A percentile compares a stretch with the other conserved stretches of the same genome.
phyloP scores from a whole-genome alignment of 768 basidiomycete species.

The Russula virescens region DNA sequence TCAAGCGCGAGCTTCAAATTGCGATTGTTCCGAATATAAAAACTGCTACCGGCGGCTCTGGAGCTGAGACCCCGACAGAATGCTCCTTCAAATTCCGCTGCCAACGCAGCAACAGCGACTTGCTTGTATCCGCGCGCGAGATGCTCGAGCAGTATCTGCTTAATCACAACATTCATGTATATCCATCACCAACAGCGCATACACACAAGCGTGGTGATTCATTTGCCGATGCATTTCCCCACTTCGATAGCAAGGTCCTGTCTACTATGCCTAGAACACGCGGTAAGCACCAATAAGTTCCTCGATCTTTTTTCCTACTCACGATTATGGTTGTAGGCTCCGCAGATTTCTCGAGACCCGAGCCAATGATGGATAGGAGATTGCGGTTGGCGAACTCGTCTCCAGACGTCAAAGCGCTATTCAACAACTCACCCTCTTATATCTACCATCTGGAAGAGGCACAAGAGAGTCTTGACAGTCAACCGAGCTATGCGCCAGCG shows the following conservation, averaged over 20 bases:
- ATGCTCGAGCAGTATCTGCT: constrained; percentile 88
- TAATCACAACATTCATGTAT: constrained; percentile 76
- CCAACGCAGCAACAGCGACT: constrained; percentile 92
- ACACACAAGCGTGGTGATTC: constrained; percentile 85
- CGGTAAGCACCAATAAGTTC: constrained; percentile 32
- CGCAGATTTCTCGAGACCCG: constrained; percentile 69
- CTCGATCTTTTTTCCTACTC: constrained; percentile 15
- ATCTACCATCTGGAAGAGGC: constrained; percentile 75
- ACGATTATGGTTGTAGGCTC: constrained; percentile 46
- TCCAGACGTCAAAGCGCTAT: constrained; percentile 91
- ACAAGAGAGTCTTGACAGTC: constrained; percentile 47
- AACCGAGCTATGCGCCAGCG: constrained; percentile 51
- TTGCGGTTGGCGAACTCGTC: constrained; percentile 84
- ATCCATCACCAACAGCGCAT: constrained; percentile 72
- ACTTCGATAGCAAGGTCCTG: constrained; percentile 92
- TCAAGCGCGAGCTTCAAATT: constrained; percentile 93
- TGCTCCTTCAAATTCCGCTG: constrained; percentile 94
- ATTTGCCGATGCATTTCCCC: constrained; percentile 92
- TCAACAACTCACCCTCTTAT: constrained; percentile 76
- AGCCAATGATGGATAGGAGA: constrained; percentile 64
- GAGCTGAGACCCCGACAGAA: constrained; percentile 58
- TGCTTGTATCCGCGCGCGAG: constrained; percentile 83
- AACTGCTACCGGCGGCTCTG: constrained; percentile 42
- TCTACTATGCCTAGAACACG: constrained; percentile 67
- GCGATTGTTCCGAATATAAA: constrained; percentile 81